These are phyloP conservation scores for Multifurca ochricompacta DNA, from an alignment of 768 basidiomycete species.

Conservation along the genomic window DNA sequence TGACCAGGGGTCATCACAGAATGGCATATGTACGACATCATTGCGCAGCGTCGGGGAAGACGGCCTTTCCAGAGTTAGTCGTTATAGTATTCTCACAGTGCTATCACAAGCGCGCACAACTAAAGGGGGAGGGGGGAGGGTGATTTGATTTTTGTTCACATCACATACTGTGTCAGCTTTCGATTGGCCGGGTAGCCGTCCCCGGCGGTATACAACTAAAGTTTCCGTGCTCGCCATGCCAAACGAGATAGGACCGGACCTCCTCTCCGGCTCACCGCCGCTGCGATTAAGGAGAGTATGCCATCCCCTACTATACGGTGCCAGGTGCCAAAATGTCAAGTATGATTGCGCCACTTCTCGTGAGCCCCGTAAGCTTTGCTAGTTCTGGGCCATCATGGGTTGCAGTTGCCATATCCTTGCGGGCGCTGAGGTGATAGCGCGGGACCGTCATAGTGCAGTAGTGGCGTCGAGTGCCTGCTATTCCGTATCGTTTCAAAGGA, in stretches of 20 bases:
- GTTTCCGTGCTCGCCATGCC: not conserved
- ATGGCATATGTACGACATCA: not conserved
- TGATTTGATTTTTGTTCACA: too few species aligned
- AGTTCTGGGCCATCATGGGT: not conserved
- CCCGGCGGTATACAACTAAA: too few species aligned
- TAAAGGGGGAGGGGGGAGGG: too few species aligned
- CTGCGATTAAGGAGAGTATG: not conserved
- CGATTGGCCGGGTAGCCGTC: not conserved
- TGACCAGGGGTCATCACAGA: not conserved
- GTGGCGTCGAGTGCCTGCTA: not conserved
- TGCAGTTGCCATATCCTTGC: not conserved
- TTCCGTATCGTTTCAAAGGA: not conserved
- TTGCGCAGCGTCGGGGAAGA: not conserved
- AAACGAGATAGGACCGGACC: not conserved
- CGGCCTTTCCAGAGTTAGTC: too few species aligned
- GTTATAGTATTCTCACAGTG: too few species aligned
- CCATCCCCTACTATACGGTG: not conserved
- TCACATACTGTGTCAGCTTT: not conserved
- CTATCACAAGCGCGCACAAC: too few species aligned
- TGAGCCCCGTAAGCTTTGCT: not conserved
- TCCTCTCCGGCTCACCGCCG: not conserved
- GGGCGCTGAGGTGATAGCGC: not conserved
- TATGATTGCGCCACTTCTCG: not conserved
- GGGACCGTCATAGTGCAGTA: not conserved
- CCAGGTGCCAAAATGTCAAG: not conserved